These are phyloP conservation scores for Coniochaeta sp. DNA, from an alignment of 2,329 filamentous ascomycete genomes.

Conservation along the genomic window DNA sequence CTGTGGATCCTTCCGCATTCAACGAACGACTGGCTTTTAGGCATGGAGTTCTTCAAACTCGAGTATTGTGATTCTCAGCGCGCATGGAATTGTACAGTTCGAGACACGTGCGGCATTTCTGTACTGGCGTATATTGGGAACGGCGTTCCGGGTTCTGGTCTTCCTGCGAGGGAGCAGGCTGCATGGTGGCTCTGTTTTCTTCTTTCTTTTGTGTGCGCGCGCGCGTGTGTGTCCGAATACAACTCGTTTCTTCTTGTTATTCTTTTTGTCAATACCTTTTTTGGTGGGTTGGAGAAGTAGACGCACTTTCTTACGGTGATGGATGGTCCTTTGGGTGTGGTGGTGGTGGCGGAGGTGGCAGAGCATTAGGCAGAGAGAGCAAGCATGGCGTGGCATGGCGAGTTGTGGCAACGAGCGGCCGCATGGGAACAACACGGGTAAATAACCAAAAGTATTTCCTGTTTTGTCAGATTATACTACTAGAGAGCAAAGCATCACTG, in stretches of 20 bases:
- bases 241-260: constrained; percentile 5
- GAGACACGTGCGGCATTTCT: not conserved
- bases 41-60: not conserved
- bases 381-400: not conserved
- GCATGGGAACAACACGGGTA: constrained; percentile 1
- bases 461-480: not conserved
- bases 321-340: not conserved
- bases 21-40: not conserved
- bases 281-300: not conserved
- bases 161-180: not conserved
- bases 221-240: not conserved
- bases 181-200: not conserved
- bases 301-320: constrained; percentile 1
- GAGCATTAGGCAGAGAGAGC: not conserved
- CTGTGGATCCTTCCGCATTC: not conserved
- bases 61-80: not conserved
- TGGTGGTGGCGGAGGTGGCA: not conserved
- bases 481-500: not conserved
- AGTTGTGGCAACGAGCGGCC: not conserved
- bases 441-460: constrained; percentile 5
- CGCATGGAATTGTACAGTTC: not conserved
- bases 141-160: not conserved
- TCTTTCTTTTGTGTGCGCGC: too few relatives aligned
- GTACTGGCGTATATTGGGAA: not conserved
- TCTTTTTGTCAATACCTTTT: constrained; percentile 6